Conservation (phyloP, 345 rosid species). For the Stellera chamaejasme region DNA sequence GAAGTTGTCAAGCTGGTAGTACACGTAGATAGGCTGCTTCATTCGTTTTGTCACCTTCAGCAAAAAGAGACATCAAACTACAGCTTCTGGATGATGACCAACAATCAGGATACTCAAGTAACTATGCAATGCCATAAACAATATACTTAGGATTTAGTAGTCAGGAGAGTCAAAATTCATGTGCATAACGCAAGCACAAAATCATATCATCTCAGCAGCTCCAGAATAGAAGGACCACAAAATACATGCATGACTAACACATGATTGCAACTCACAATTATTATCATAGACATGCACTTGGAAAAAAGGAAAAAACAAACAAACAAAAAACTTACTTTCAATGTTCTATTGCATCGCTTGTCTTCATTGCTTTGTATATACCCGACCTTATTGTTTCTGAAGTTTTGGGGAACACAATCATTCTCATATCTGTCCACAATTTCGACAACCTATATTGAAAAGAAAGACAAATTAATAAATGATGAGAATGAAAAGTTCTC, state of each 20-base stretch:
- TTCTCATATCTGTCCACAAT: conserved; percentile 69
- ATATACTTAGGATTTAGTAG: no score
- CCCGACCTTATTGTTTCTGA: conserved; percentile 41
- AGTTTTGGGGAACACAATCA: conserved; percentile 50
- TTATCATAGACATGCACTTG: neutral
- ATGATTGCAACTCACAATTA: no score
- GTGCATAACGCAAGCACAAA: no score
- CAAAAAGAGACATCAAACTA: neutral
- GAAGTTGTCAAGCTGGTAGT: conserved; percentile 97
- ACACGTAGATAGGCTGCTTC: conserved; percentile 82
- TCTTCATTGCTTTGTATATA: conserved; percentile 45
- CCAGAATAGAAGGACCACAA: neutral
- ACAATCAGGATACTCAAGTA: no score
- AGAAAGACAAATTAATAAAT: conserved; percentile 7
- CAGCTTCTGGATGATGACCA: neutral
- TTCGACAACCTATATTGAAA: conserved; percentile 70
- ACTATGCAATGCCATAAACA: neutral
- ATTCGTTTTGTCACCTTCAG: conserved; percentile 65
- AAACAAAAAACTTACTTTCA: conserved; percentile 50
- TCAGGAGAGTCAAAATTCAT: no score
- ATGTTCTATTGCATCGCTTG: conserved; percentile 43
- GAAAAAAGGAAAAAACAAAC: no score
- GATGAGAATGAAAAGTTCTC: neutral
- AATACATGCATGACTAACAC: neutral
- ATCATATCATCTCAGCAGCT: neutral